A percentile compares a stretch with the other conserved stretches of the same genome.
Evolutionary conservation across 495 filamentous ascomycete species (phyloP).

Genomic region (Aspergillus affinis): DNA sequence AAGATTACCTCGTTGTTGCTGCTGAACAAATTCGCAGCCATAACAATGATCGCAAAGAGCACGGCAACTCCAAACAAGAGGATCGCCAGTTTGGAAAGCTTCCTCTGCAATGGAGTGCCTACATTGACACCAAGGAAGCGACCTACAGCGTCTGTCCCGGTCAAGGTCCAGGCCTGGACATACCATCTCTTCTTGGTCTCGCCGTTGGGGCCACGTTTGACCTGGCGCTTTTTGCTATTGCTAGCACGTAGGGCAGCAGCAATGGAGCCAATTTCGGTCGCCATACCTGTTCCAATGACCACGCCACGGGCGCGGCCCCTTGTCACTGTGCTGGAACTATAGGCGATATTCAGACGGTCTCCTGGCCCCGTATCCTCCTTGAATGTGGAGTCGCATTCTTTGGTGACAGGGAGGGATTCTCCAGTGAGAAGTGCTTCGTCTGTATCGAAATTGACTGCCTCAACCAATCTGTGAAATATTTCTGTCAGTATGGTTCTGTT

Average conservation of each 20-base stretch:
- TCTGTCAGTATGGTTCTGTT: not conserved
- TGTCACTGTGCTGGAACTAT: slow-evolving; percentile 69
- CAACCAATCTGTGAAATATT: slow-evolving; percentile 44
- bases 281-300: slow-evolving; percentile 69
- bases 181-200: slow-evolving; percentile 64
- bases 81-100: slow-evolving; percentile 67
- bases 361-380: slow-evolving; percentile 59
- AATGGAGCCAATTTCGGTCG: slow-evolving; percentile 70
- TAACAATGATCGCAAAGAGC: slow-evolving; percentile 65
- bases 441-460: slow-evolving; percentile 69
- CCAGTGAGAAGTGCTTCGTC: slow-evolving; percentile 75
- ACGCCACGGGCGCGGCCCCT: slow-evolving; percentile 68
- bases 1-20: slow-evolving; percentile 62
- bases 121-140: slow-evolving; percentile 68
- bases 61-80: slow-evolving; percentile 66
- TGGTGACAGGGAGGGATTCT: slow-evolving; percentile 68
- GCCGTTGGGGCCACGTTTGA: slow-evolving; percentile 56
- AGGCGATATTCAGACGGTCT: slow-evolving; percentile 69
- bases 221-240: slow-evolving; percentile 43
- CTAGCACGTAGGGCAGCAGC: slow-evolving; percentile 58
- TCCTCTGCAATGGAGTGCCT: slow-evolving; percentile 71
- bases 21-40: slow-evolving; percentile 58
- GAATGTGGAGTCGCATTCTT: slow-evolving; percentile 47
- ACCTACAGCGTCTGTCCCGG: slow-evolving; percentile 62
- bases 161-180: slow-evolving; percentile 66